Evolutionary conservation across 139 green algal genomes (phyloP).

Genomic region (Chlamydomonas sphaeroides): DNA sequence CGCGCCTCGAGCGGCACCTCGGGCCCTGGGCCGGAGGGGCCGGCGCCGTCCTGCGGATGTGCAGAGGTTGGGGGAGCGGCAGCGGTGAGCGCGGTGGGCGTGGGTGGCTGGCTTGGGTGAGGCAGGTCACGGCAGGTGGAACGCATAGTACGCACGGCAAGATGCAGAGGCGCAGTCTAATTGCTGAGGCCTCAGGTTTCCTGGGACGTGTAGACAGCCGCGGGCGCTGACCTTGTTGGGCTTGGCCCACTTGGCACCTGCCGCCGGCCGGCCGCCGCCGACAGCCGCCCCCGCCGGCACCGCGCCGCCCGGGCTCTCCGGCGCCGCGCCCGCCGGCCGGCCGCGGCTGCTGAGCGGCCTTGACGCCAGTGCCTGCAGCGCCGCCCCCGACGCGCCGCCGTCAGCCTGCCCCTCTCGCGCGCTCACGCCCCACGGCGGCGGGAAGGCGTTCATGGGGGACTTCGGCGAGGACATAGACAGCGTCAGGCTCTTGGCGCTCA

Average conservation of each 20-base stretch:
- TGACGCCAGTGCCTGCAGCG: constrained; percentile 32
- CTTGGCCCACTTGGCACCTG: constrained; percentile 9
- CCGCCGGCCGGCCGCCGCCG: not conserved
- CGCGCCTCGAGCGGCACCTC: constrained; percentile 15
- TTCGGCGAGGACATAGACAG: not conserved
- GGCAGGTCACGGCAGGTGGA: no score
- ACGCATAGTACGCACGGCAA: no score
- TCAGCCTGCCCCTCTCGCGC: constrained; percentile 9
- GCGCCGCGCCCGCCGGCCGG: not conserved
- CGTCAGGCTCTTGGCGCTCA: no score
- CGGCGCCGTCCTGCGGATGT: no score
- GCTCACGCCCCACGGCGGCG: constrained; percentile 33
- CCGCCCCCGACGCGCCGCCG: not conserved
- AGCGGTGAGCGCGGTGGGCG: no score
- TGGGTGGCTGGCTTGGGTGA: no score
- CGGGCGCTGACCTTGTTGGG: not conserved
- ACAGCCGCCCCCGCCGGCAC: not conserved
- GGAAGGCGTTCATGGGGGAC: not conserved
- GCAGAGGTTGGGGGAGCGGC: no score
- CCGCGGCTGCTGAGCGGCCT: constrained; percentile 33
- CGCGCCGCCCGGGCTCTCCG: not conserved
- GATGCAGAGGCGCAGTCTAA: no score
- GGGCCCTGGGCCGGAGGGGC: no score
- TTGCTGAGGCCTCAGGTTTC: no score
- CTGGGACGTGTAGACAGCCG: no score